Conservation (phyloP, 306 rosid genomes). For the Dryas alaskensis region DNA sequence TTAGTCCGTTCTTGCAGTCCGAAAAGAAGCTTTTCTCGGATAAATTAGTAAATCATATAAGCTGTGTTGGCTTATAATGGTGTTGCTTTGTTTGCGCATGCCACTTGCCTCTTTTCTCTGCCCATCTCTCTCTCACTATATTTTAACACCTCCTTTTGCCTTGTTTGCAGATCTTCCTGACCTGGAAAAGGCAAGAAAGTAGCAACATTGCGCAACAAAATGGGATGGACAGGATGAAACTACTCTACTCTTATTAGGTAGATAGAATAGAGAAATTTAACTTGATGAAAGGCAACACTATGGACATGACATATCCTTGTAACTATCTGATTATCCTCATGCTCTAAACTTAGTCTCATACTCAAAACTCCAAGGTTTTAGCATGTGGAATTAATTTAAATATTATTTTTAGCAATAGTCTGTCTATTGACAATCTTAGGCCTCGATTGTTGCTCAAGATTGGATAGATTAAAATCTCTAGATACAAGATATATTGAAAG, state of each 20-base stretch:
- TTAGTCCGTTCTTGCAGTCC: neutral
- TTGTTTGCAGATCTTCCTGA: constrained; percentile 80
- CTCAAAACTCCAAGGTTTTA: neutral
- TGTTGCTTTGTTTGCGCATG: neutral
- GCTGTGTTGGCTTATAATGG: neutral
- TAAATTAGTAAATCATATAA: too few relatives aligned
- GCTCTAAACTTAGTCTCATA: neutral
- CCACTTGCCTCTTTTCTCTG: neutral
- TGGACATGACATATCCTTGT: constrained; percentile 4
- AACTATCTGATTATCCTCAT: neutral
- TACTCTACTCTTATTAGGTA: neutral
- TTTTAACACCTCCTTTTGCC: constrained; percentile 7
- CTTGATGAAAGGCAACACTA: neutral
- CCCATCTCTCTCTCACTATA: neutral
- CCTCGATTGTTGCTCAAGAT: too few relatives aligned
- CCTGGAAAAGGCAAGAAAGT: constrained; percentile 80
- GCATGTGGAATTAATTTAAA: too few relatives aligned
- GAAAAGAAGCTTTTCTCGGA: too few relatives aligned
- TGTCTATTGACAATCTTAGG: neutral
- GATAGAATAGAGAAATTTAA: neutral
- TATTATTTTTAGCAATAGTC: too few relatives aligned
- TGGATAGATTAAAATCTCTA: too few relatives aligned
- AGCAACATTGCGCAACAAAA: constrained; percentile 12
- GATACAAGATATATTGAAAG: too few relatives aligned
- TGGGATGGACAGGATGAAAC: neutral